phyloP scores from a whole-genome alignment of 441 rosid species.

The Populus trichocarpa region DNA sequence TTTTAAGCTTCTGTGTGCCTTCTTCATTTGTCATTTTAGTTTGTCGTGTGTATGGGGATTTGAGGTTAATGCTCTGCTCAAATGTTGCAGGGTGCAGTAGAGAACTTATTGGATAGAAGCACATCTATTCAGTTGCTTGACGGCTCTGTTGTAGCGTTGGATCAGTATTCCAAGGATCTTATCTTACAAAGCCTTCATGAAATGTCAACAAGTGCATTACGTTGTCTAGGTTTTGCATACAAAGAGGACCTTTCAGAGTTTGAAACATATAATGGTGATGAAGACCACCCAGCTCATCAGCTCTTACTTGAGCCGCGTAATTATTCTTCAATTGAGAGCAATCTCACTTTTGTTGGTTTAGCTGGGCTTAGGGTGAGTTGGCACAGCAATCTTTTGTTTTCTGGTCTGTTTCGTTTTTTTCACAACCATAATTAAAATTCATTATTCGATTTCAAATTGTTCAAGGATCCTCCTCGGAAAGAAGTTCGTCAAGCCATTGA shows the following conservation, averaged over 20 bases:
- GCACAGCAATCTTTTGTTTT: not conserved
- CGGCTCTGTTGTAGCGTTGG: constrained; percentile 61
- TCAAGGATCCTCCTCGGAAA: constrained; percentile 94
- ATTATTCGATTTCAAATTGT: constrained; percentile 8
- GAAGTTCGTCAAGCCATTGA: constrained; percentile 91
- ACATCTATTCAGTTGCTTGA: constrained; percentile 64
- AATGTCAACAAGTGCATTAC: constrained; percentile 68
- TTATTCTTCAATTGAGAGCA: constrained; percentile 79
- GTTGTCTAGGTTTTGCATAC: constrained; percentile 90
- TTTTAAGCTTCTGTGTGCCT: not conserved
- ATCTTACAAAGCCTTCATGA: constrained; percentile 59
- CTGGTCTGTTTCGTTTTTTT: not conserved
- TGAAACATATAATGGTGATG: constrained; percentile 72
- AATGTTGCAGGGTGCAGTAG: constrained; percentile 86
- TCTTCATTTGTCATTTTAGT: not conserved
- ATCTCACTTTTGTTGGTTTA: constrained; percentile 72
- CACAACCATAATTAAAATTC: constrained; percentile 1
- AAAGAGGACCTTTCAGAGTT: constrained; percentile 58
- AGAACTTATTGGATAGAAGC: constrained; percentile 81
- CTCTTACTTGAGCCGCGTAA: constrained; percentile 68
- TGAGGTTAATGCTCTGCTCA: not conserved
- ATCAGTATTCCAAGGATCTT: constrained; percentile 50
- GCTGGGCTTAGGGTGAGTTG: constrained; percentile 79
- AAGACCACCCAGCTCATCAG: constrained; percentile 86
- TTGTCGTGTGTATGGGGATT: not conserved